Evolutionary conservation across 2,329 filamentous ascomycete species (phyloP).

Genomic region (Talaromyces amestolkiae): DNA sequence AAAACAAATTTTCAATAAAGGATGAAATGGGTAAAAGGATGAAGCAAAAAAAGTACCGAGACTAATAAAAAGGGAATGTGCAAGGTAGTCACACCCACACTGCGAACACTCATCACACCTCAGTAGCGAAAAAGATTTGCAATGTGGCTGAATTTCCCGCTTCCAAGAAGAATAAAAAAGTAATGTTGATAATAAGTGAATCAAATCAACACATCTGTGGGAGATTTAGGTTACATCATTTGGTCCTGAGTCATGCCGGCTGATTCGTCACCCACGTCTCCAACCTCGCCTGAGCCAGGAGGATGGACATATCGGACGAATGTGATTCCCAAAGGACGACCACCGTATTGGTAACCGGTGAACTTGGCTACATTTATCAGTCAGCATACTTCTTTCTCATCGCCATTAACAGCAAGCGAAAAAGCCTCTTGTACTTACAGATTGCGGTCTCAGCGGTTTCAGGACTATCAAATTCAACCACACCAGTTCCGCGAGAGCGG

Average conservation of each 20-base stretch:
- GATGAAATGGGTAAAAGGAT: neutral
- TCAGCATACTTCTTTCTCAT: neutral
- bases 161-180: neutral
- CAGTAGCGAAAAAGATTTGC: neutral
- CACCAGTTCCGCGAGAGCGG: slow-evolving; percentile 88
- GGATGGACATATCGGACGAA: slow-evolving; percentile 89
- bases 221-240: slow-evolving; percentile 69
- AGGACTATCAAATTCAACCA: slow-evolving; percentile 84
- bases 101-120: neutral
- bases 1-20: neutral
- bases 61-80: neutral
- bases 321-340: slow-evolving; percentile 85
- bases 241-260: slow-evolving; percentile 88
- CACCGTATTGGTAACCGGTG: slow-evolving; percentile 95
- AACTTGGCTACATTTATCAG: slow-evolving; percentile 67
- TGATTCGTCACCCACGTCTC: slow-evolving; percentile 74
- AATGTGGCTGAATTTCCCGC: neutral
- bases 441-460: slow-evolving; percentile 92
- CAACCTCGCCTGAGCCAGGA: slow-evolving; percentile 62
- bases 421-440: slow-evolving; percentile 44
- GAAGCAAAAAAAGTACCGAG: neutral
- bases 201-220: slow-evolving; percentile 2
- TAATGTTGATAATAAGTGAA: neutral
- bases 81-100: neutral
- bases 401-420: neutral